Evolutionary conservation across 331 rosid genomes (phyloP), one percentile per base, ranked within the genome.

Genomic region (Stylosanthes scabra): DNA sequence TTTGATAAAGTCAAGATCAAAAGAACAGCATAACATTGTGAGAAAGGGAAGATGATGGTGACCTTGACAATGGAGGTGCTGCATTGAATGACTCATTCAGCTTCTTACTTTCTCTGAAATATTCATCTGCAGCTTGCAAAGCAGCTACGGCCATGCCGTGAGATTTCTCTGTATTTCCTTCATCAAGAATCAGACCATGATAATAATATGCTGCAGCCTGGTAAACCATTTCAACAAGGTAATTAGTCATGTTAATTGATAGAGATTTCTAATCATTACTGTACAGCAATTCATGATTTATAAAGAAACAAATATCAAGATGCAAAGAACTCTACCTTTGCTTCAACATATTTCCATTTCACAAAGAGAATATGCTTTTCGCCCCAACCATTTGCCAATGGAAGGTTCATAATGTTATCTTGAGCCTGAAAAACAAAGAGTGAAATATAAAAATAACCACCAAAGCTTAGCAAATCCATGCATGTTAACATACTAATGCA

Each of bases 141-240:
- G 99, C 97, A 63, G 99, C 99, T 45, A 94, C 99, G 75, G 99
- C 97, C 99, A 91, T 94, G 58, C 97, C 99, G 63, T 91, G 97
- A 74, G 92, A 88, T 61, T 91, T 94, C 84, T 94, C 99, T 0
- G 99, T 91, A 82, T 90, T 91, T 63, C 99, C 99, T 87, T 94
- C 99, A 54, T 94, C 99, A 63, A 94, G 99, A 80, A 91, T 94
- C 76, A 90, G 80, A 62, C 99, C 99, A 51, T 94, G 99, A 79
- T 94, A 94, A 88, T 94, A 94, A 77, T 94, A 94, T 25, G 97
- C 97, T 14, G 86, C 97, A 78, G 99, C 97, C 99, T 94, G 86
- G 82, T 67, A 28, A 75, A 70, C 52, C 68, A 47, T 65, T 41
- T 64, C 13, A 59, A 55, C 59, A 69, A 37, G 49, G 67, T 39